Evolutionary conservation across 1,139 yeast genomes (phyloP).

Genomic region (Saccharomyces pastorianus): DNA sequence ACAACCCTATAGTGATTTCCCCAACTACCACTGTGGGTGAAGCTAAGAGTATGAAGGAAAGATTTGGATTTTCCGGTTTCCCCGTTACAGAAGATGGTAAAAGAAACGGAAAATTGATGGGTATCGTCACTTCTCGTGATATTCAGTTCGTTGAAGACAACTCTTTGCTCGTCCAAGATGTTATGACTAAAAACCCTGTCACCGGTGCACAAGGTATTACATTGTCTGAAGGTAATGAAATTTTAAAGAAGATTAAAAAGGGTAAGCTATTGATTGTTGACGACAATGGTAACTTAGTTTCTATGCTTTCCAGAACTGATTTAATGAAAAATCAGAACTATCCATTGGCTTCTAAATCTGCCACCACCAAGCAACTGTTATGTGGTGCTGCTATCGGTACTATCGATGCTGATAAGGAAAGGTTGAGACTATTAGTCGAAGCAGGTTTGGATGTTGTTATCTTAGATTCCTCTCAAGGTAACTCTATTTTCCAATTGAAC

Average conservation of each 20-base stretch:
- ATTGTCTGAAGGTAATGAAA: conserved; percentile 78
- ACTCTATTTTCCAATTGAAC: conserved; percentile 87
- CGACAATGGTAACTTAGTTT: conserved; percentile 61
- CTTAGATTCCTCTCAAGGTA: conserved; percentile 94
- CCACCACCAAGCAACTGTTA: conserved; percentile 85
- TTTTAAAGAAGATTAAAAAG: conserved; percentile 86
- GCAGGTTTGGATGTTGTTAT: conserved; percentile 98
- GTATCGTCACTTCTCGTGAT: conserved; percentile 95
- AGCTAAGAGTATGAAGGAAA: conserved; percentile 60
- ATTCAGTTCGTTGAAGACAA: conserved; percentile 85
- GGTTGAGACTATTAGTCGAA: conserved; percentile 75
- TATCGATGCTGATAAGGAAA: conserved; percentile 75
- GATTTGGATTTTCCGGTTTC: conserved; percentile 90
- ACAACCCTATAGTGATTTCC: conserved; percentile 80
- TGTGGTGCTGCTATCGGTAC: conserved; percentile 99
- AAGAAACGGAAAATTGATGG: conserved; percentile 82
- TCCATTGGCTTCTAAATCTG: conserved; percentile 93
- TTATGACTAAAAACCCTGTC: conserved; percentile 85
- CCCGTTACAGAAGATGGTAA: conserved; percentile 96
- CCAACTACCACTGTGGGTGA: conserved; percentile 75
- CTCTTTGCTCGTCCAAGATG: conserved; percentile 52
- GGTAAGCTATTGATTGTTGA: conserved; percentile 96
- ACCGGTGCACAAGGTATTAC: conserved; percentile 79
- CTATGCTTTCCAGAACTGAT: conserved; percentile 91
- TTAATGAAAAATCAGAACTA: conserved; percentile 89